phyloP scores from a whole-genome alignment of 345 rosid genomes.

The Capsella bursapastoris region DNA sequence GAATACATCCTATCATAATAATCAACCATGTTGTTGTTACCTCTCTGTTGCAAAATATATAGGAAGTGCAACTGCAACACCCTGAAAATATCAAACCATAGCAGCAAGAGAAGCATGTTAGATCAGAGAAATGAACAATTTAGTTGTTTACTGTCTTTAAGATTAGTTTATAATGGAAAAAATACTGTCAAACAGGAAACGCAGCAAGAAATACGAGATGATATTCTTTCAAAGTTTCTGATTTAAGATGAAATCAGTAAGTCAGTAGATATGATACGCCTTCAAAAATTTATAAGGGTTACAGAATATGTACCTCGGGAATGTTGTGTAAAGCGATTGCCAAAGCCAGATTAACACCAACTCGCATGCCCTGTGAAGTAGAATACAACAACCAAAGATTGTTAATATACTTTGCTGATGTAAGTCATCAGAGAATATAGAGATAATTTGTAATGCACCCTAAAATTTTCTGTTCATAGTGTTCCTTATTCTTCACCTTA shows the following conservation, averaged over 20 bases:
- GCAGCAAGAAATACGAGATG: not conserved
- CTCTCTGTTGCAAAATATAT: conserved; percentile 96
- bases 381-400: conserved; percentile 29
- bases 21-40: conserved; percentile 52
- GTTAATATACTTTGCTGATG: conserved; percentile 12
- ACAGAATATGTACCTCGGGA: conserved; percentile 74
- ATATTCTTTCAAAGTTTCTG: not conserved
- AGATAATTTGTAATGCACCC: not conserved
- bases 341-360: conserved; percentile 91
- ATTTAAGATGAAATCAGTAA: not conserved
- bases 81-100: conserved; percentile 52
- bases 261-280: conserved; percentile 27
- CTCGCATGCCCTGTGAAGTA: conserved; percentile 79
- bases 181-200: conserved; percentile 9
- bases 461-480: conserved; percentile 2
- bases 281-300: conserved; percentile 9
- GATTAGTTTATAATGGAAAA: conserved; percentile 10
- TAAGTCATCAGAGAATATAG: conserved; percentile 8
- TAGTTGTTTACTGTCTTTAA: not conserved
- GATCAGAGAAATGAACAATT: conserved; percentile 23
- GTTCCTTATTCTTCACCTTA: conserved; percentile 59
- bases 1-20: conserved; percentile 28
- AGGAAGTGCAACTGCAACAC: conserved; percentile 98
- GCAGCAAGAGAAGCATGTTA: conserved; percentile 35
- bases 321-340: conserved; percentile 99